Conservation (phyloP, 768 basidiomycete species). For the Saitozyma sp. region DNA sequence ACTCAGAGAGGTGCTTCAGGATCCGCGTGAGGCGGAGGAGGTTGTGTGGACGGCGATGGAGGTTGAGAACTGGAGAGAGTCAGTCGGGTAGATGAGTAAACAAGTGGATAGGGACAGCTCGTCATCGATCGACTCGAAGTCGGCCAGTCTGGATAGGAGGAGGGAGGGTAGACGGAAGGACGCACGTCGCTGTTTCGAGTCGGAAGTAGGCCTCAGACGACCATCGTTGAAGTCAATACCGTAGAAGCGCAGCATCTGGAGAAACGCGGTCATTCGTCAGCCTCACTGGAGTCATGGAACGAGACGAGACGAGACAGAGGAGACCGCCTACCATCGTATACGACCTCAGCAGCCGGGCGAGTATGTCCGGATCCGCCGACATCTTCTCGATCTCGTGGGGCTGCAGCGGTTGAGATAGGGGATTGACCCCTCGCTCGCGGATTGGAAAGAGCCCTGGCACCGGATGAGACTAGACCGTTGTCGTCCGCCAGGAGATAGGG, state of each 20-base stretch:
- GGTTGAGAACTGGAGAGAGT: conserved; percentile 30
- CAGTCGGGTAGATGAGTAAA: too few species aligned
- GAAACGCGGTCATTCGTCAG: conserved; percentile 1
- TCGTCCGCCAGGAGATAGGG: too few species aligned
- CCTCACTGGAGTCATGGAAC: not conserved
- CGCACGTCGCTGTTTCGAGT: conserved; percentile 30
- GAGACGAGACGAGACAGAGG: not conserved
- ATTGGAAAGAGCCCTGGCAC: conserved; percentile 48
- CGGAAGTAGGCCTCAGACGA: conserved; percentile 8
- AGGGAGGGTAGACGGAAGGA: not conserved
- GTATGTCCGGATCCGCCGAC: conserved; percentile 20
- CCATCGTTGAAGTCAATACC: conserved; percentile 40
- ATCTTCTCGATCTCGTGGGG: conserved; percentile 36
- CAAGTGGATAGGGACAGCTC: too few species aligned
- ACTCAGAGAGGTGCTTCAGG: conserved; percentile 44
- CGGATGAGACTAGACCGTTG: too few species aligned
- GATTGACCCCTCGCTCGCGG: conserved; percentile 46
- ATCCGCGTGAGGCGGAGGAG: conserved; percentile 47
- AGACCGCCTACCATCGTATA: conserved; percentile 35
- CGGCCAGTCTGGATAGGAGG: too few species aligned
- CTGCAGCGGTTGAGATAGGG: conserved; percentile 36
- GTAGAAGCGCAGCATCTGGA: conserved; percentile 39
- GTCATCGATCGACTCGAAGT: too few species aligned
- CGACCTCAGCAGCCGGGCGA: conserved; percentile 29
- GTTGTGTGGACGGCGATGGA: conserved; percentile 41